These are phyloP conservation scores for Amphicarpaea edgeworthii DNA, from an alignment of 306 rosid species.

Conservation along the genomic window DNA sequence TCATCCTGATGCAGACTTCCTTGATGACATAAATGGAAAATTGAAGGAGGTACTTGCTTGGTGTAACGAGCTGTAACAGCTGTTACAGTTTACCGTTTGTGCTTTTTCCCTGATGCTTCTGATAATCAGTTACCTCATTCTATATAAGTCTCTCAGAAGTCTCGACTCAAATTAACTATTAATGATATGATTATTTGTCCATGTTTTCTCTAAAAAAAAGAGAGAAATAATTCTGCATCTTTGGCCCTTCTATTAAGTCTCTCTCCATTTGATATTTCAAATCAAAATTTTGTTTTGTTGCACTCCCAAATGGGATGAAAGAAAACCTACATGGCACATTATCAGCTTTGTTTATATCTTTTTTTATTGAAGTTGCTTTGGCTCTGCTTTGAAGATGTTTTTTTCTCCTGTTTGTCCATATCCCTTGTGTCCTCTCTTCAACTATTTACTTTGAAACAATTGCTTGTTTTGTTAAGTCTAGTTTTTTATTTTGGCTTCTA, in stretches of 20 bases:
- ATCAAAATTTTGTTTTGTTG: conserved; percentile 15
- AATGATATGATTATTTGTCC: neutral
- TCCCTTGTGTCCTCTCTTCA: neutral
- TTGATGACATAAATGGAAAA: conserved; percentile 88
- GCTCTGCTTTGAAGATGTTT: conserved; percentile 12
- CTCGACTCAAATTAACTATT: conserved; percentile 10
- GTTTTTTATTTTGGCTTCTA: conserved; percentile 9
- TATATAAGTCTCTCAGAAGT: conserved; percentile 6
- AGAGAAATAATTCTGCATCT: no score
- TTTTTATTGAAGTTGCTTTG: neutral
- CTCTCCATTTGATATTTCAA: no score
- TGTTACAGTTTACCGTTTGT: conserved; percentile 12
- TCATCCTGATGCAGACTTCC: conserved; percentile 91
- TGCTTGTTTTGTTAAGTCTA: neutral
- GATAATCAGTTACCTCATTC: neutral
- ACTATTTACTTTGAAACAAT: neutral
- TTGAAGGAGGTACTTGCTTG: conserved; percentile 74
- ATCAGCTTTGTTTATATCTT: neutral
- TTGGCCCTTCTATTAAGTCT: no score
- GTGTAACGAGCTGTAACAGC: neutral
- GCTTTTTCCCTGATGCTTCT: conserved; percentile 25
- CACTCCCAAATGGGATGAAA: neutral
- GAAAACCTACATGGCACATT: neutral
- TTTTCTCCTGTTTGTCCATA: neutral
- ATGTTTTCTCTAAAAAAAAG: neutral